Evolutionary conservation across 495 filamentous ascomycete genomes (phyloP).

Genomic region (Darksidea phi): DNA sequence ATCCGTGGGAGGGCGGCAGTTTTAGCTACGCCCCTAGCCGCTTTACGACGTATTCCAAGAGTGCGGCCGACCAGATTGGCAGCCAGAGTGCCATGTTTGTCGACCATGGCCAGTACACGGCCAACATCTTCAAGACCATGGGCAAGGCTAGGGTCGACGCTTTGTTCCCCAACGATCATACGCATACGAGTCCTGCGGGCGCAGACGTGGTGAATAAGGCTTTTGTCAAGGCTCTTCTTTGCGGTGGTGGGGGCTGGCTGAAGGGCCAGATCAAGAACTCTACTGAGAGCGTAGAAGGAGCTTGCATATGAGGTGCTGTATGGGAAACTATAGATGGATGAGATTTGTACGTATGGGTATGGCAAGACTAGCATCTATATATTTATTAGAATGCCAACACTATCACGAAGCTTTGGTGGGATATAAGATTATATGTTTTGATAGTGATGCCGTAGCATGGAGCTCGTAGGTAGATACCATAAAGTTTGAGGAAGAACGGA

Average conservation of each 20-base stretch:
- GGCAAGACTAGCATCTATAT: too few relatives aligned
- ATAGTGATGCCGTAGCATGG: too few relatives aligned
- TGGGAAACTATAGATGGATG: too few relatives aligned
- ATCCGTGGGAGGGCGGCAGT: constrained; percentile 57
- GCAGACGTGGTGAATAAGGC: constrained; percentile 59
- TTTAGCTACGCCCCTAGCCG: constrained; percentile 48
- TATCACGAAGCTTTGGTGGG: too few relatives aligned
- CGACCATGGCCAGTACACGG: constrained; percentile 60
- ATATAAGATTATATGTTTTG: too few relatives aligned
- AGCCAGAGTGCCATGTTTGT: constrained; percentile 54
- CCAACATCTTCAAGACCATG: constrained; percentile 52
- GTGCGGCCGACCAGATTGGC: constrained; percentile 48
- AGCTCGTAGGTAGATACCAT: too few relatives aligned
- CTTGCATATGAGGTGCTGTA: neutral
- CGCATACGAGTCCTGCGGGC: constrained; percentile 61
- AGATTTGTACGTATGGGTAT: too few relatives aligned
- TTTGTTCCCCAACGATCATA: constrained; percentile 63
- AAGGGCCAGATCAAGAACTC: constrained; percentile 41
- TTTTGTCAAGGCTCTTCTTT: constrained; percentile 61
- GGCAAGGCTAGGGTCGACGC: constrained; percentile 48
- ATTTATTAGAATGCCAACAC: too few relatives aligned
- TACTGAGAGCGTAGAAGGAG: constrained; percentile 27
- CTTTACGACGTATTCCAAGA: constrained; percentile 58
- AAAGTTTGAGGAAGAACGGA: too few relatives aligned
- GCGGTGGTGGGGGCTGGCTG: constrained; percentile 38